A percentile compares a stretch with the other conserved stretches of the same genome.
Evolutionary conservation across 2,329 filamentous ascomycete species (phyloP).

Genomic region (Calycina herbarum): DNA sequence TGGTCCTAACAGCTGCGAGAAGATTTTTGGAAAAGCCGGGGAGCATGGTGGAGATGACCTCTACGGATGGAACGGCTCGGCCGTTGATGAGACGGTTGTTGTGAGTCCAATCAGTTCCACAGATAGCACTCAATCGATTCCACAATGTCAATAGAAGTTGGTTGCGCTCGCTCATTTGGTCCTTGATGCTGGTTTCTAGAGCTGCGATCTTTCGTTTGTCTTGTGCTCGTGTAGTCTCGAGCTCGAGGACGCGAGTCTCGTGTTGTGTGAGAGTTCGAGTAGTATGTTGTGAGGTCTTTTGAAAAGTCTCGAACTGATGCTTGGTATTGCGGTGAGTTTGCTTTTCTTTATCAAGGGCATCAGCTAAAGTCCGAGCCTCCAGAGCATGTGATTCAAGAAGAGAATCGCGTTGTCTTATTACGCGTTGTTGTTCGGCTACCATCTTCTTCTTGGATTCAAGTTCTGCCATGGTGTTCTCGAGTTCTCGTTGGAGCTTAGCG

Average conservation of each 20-base stretch:
- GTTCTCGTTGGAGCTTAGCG: conserved; percentile 81
- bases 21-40: conserved; percentile 90
- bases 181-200: conserved; percentile 78
- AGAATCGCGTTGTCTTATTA: conserved; percentile 85
- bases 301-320: conserved; percentile 81
- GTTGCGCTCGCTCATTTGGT: conserved; percentile 88
- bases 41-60: conserved; percentile 82
- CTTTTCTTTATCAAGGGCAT: conserved; percentile 89
- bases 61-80: conserved; percentile 76
- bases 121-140: conserved; percentile 83
- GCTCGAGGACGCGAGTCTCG: conserved; percentile 79
- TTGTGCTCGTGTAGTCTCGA: conserved; percentile 75
- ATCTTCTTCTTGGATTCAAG: conserved; percentile 76
- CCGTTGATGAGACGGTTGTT: conserved; percentile 87
- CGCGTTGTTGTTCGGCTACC: conserved; percentile 84
- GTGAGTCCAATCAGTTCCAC: conserved; percentile 89
- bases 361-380: conserved; percentile 79
- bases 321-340: conserved; percentile 82
- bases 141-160: conserved; percentile 84
- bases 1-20: conserved; percentile 78
- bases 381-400: conserved; percentile 86
- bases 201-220: conserved; percentile 73
- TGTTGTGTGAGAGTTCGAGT: conserved; percentile 83
- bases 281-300: conserved; percentile 84
- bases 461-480: conserved; percentile 80